Conservation (phyloP, 164 flowering plant genomes). For the Aristolochia fimbriata region DNA sequence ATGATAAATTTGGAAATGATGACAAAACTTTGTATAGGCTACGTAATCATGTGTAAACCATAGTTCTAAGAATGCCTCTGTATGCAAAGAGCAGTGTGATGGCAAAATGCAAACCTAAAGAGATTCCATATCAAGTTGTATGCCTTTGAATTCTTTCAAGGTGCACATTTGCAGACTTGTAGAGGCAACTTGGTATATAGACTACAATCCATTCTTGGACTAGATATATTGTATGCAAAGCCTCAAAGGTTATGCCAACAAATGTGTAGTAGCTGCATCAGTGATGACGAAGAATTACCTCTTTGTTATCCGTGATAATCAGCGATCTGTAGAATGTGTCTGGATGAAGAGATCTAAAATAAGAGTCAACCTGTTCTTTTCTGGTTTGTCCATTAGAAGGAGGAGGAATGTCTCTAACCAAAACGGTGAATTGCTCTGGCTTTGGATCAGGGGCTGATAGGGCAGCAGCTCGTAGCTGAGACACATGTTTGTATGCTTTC, state of each 20-base stretch:
- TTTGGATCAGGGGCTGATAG: conserved; percentile 46
- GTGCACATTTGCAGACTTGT: too few species aligned
- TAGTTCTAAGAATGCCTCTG: too few species aligned
- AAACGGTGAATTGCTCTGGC: conserved; percentile 67
- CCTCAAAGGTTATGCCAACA: too few species aligned
- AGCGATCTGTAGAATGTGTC: conserved; percentile 75
- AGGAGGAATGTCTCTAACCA: conserved; percentile 83
- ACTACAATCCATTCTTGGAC: too few species aligned
- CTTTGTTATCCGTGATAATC: conserved; percentile 64
- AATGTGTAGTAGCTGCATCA: neutral
- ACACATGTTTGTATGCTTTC: conserved; percentile 82
- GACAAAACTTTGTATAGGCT: neutral
- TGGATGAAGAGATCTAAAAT: conserved; percentile 63
- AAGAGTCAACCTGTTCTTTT: conserved; percentile 85
- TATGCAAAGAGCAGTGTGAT: too few species aligned
- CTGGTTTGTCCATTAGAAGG: conserved; percentile 45
- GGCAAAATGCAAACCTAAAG: too few species aligned
- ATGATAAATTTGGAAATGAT: neutral
- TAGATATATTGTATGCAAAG: too few species aligned
- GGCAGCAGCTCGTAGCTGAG: conserved; percentile 53
- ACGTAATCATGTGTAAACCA: too few species aligned
- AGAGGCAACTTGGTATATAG: too few species aligned
- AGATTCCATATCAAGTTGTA: too few species aligned
- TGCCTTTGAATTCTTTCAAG: too few species aligned
- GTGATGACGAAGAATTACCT: conserved; percentile 28